A percentile compares a stretch with the other conserved stretches of the same genome.
These are phyloP conservation scores for Alternaria longipes DNA, from an alignment of 2,329 filamentous ascomycete genomes.

Conservation along the genomic window DNA sequence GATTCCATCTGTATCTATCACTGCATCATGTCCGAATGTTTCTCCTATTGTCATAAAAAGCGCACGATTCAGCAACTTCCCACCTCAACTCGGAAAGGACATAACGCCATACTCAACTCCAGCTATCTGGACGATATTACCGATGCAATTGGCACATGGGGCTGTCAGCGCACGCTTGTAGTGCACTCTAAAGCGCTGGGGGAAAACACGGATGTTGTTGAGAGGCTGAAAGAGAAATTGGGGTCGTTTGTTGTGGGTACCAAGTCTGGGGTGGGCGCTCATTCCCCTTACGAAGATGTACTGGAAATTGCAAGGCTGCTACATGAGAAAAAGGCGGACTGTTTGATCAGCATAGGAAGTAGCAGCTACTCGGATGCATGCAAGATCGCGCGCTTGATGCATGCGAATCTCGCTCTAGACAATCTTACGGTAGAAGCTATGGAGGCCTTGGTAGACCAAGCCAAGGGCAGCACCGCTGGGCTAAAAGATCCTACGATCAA, in stretches of 20 bases:
- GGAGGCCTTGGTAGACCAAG: constrained; percentile 32
- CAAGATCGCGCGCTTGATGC: constrained; percentile 38
- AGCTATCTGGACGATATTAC: constrained; percentile 28
- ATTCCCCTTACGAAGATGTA: constrained; percentile 37
- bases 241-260: constrained; percentile 27
- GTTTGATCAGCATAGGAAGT: constrained; percentile 34
- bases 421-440: constrained; percentile 31
- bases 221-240: constrained; percentile 25
- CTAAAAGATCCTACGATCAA: constrained; percentile 27
- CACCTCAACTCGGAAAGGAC: constrained; percentile 21
- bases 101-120: constrained; percentile 31
- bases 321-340: constrained; percentile 28
- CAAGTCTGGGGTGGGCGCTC: constrained; percentile 33
- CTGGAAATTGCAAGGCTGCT: constrained; percentile 30
- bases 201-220: constrained; percentile 26
- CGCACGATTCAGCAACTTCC: constrained; percentile 33
- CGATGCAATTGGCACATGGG: constrained; percentile 25
- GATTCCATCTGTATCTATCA: background rate
- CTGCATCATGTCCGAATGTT: constrained; percentile 11
- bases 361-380: constrained; percentile 41
- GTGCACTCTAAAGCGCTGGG: constrained; percentile 34
- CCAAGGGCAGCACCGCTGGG: constrained; percentile 23
- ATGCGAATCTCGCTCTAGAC: constrained; percentile 22
- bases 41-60: constrained; percentile 13
- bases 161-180: constrained; percentile 25